Base-by-base conservation (phyloP, 805 yeast genomes). In the Priceomyces haplophilus region DNA sequence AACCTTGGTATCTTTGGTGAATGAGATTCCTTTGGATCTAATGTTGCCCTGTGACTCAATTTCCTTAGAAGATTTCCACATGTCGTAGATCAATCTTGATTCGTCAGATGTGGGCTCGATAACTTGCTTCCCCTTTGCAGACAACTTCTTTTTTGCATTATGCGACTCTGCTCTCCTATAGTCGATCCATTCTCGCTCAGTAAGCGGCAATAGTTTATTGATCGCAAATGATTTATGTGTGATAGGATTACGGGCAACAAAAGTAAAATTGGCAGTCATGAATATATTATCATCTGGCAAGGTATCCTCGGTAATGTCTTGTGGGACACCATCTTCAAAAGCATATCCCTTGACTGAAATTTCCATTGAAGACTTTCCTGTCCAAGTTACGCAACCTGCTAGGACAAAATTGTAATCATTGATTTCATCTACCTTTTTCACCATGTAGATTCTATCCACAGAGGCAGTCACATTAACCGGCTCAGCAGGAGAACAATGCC, bases 381-480 rank as follows among this genome's bases (percentile, higher is more conserved):
- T 90, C 88, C 95, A 90, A 7, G 95, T 83, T 34, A 89, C 97
- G 40, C 82, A 74, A n/a, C 98, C 98, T 23, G 93, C 89, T 47
- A 90, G 67, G 21, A 88, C 75, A 53, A 91, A 82, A 64, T 88
- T 88, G 64, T 77, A 83, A 48, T 80, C 78, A 43, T 75, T 72
- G 47, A 89, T 79, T 54, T 83, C 88, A 55, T 88, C 96, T 32
- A 89, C 78, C 52, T 88, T 82, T 62, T 85, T 85, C 45, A 88
- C 79, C 80, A 90, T 82, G 59, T 86, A 85, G 51, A 90, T 88
- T 50, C 97, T 72, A 65, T 91, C 97, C 20, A 90, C 97, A 20
- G 93, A 82, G 1, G 97, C 97, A 7, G 98, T 90, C 34, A 90
- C 98, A 59, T 90, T 85, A 63, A 89, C 88, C 8, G 98, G 97